Evolutionary conservation across 176 grass and related monocot genomes (phyloP).

Genomic region (Aegilops umbellulata): DNA sequence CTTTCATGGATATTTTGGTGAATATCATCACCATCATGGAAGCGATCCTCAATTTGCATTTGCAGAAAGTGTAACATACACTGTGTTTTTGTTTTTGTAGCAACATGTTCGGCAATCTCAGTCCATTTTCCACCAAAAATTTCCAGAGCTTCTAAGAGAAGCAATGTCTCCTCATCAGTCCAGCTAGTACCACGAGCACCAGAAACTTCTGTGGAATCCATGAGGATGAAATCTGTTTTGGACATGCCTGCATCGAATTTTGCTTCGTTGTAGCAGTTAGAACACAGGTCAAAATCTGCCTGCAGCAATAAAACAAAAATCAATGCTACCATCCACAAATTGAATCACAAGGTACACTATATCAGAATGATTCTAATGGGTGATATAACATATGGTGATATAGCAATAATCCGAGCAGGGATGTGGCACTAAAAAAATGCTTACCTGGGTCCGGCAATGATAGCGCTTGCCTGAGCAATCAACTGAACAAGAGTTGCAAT

Average conservation of each 20-base stretch:
- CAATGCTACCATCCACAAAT: background rate
- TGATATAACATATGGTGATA: background rate
- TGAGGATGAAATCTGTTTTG: constrained; percentile 94
- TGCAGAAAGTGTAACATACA: constrained; percentile 98
- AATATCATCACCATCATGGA: constrained; percentile 54
- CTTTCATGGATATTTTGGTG: constrained; percentile 34
- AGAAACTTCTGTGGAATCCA: constrained; percentile 85
- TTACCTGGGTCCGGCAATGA: constrained; percentile 93
- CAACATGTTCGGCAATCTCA: constrained; percentile 98
- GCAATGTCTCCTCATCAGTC: constrained; percentile 96
- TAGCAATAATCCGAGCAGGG: constrained; percentile 1
- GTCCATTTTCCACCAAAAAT: constrained; percentile 98
- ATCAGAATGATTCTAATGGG: constrained; percentile 9
- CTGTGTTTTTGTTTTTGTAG: constrained; percentile 95
- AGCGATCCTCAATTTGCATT: constrained; percentile 95
- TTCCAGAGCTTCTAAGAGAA: constrained; percentile 97
- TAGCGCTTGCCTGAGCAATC: constrained; percentile 95
- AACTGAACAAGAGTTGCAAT: constrained; percentile 95
- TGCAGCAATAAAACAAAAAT: constrained; percentile 41
- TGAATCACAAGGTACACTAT: constrained; percentile 2
- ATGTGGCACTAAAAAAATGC: constrained; percentile 12
- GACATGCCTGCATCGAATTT: constrained; percentile 90
- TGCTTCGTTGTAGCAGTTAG: constrained; percentile 83
- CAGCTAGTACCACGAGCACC: constrained; percentile 92
- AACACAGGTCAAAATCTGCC: constrained; percentile 99